Percentiles rank a stretch among this genome's conserved stretches.
Evolutionary conservation across 2,329 filamentous ascomycete species (phyloP).

Genomic region (Colletotrichum sp.): DNA sequence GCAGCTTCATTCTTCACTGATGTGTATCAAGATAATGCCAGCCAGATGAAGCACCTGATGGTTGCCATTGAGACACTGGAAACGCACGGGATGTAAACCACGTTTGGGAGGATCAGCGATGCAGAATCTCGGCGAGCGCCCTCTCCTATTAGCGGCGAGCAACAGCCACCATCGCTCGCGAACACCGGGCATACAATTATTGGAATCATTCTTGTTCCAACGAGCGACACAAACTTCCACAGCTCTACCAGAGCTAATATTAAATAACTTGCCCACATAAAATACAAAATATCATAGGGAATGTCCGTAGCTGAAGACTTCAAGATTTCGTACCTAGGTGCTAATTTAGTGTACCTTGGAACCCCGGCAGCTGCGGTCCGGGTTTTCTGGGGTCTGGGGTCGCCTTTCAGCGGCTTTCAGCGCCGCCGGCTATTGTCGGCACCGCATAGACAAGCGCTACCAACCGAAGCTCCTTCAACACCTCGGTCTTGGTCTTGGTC

Average conservation of each 20-base stretch:
- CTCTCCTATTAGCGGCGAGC: background rate
- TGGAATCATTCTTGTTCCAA: background rate
- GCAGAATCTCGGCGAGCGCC: background rate
- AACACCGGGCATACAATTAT: background rate
- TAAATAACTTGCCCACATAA: background rate
- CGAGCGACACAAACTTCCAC: background rate
- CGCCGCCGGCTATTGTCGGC: constrained; percentile 19
- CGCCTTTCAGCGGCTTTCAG: constrained; percentile 16
- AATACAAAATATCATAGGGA: background rate
- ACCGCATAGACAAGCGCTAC: background rate
- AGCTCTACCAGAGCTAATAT: background rate
- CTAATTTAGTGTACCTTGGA: background rate
- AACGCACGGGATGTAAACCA: background rate
- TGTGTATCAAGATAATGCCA: background rate
- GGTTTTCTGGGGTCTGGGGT: background rate
- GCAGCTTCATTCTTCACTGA: background rate
- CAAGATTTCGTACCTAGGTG: background rate
- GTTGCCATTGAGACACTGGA: background rate
- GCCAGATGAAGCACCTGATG: background rate
- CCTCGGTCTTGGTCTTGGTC: background rate
- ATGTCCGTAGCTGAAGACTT: background rate
- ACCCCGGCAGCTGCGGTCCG: background rate
- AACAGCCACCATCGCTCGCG: background rate
- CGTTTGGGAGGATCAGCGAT: background rate
- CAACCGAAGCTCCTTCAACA: constrained; percentile 13